Evolutionary conservation across 495 filamentous ascomycete genomes (phyloP).

Genomic region (Penicillium bovifimosum): DNA sequence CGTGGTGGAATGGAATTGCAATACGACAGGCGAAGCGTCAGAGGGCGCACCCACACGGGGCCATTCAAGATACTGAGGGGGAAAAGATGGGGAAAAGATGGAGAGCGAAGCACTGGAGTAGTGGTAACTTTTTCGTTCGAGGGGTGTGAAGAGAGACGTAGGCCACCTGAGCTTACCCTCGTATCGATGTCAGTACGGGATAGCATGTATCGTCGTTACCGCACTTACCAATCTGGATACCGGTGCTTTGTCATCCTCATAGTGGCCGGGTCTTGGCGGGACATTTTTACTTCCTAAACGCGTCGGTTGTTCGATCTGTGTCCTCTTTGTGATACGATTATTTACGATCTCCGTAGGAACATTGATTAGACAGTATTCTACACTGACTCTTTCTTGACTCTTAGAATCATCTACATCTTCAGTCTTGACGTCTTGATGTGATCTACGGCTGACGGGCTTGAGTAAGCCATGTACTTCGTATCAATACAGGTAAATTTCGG

Average conservation of each 20-base stretch:
- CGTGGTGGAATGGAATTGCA: neutral
- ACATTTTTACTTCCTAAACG: constrained; percentile 4
- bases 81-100: neutral
- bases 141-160: constrained; percentile 3
- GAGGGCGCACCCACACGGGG: constrained; percentile 5
- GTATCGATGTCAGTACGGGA: constrained; percentile 1
- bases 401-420: neutral
- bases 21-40: neutral
- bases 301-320: neutral
- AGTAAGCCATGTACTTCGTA: constrained; percentile 2
- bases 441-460: constrained; percentile 2
- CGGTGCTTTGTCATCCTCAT: constrained; percentile 1
- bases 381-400: neutral
- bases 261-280: neutral
- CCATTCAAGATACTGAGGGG: neutral
- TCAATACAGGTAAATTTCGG: constrained; percentile 6
- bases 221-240: neutral
- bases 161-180: constrained; percentile 5
- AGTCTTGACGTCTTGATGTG: no score
- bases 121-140: constrained; percentile 1
- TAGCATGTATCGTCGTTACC: constrained; percentile 1
- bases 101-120: neutral
- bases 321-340: neutral
- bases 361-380: neutral
- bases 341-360: neutral